Percentiles rank a stretch among this genome's conserved stretches.
phyloP scores from a whole-genome alignment of 257 asterid genomes.

The Solanum chilense region DNA sequence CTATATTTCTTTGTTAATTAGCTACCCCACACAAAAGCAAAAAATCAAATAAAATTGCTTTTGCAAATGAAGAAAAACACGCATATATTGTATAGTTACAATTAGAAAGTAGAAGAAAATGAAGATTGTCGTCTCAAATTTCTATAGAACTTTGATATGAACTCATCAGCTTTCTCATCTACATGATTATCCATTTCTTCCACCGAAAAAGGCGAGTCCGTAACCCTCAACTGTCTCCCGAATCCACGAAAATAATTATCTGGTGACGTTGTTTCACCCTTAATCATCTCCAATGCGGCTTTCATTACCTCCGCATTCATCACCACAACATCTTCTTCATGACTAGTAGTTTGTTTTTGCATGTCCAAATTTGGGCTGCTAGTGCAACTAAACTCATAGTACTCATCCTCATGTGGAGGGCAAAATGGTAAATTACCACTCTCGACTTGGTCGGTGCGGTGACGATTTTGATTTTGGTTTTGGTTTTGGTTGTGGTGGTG shows the following conservation, averaged over 20 bases:
- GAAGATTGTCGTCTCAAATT: conserved; percentile 1
- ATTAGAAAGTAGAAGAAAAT: background rate
- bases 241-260: background rate
- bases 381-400: conserved; percentile 6
- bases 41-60: background rate
- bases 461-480: background rate
- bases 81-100: background rate
- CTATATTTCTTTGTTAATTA: background rate
- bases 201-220: conserved; percentile 8
- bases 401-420: background rate
- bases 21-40: background rate
- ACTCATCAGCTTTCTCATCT: conserved; percentile 10
- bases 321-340: background rate
- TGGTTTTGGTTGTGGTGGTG: background rate
- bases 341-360: background rate
- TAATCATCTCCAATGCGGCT: background rate
- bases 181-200: background rate
- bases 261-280: background rate
- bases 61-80: background rate
- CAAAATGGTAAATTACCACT: background rate
- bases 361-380: conserved; percentile 1
- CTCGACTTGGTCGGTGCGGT: background rate
- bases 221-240: conserved; percentile 8
- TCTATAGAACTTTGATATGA: conserved; percentile 3
- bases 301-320: background rate